These are phyloP conservation scores for Mikania micrantha DNA, from an alignment of 129 eudicot genomes.

Conservation along the genomic window DNA sequence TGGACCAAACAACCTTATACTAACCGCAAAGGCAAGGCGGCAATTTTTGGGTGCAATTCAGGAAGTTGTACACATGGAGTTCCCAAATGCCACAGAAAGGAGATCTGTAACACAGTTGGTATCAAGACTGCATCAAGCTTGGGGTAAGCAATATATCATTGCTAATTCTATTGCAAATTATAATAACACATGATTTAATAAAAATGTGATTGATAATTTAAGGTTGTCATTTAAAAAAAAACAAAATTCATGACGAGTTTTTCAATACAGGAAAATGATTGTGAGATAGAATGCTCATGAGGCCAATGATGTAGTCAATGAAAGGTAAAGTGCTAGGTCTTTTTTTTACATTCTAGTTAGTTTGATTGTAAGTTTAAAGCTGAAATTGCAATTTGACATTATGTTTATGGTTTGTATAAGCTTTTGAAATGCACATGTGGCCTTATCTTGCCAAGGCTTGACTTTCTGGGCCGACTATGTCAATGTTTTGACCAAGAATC, in stretches of 20 bases:
- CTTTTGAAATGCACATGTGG: not conserved
- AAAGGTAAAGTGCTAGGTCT: constrained; percentile 12
- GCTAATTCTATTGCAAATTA: not conserved
- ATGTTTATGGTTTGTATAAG: constrained; percentile 1
- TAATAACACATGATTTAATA: not conserved
- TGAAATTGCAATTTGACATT: not conserved
- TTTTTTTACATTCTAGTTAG: constrained; percentile 10
- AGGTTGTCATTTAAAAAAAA: not conserved
- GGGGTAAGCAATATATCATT: constrained; percentile 50
- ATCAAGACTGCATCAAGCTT: constrained; percentile 51
- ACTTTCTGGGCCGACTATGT: not conserved
- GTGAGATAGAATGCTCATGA: constrained; percentile 13
- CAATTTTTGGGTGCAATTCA: constrained; percentile 50
- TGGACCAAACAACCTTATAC: constrained; percentile 48
- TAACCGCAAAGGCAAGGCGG: constrained; percentile 48
- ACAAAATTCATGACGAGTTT: not conserved
- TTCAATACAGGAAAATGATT: constrained; percentile 38
- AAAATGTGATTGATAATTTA: not conserved
- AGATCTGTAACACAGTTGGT: constrained; percentile 48
- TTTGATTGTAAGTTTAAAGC: constrained; percentile 3
- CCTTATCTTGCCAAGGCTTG: not conserved
- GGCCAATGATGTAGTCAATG: not conserved
- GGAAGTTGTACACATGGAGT: constrained; percentile 51
- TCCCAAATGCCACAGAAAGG: constrained; percentile 51
- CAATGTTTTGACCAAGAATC: not conserved